Percentiles rank a stretch among this genome's conserved stretches.
Conservation (phyloP, 768 basidiomycete species). For the Mycena maculata region DNA sequence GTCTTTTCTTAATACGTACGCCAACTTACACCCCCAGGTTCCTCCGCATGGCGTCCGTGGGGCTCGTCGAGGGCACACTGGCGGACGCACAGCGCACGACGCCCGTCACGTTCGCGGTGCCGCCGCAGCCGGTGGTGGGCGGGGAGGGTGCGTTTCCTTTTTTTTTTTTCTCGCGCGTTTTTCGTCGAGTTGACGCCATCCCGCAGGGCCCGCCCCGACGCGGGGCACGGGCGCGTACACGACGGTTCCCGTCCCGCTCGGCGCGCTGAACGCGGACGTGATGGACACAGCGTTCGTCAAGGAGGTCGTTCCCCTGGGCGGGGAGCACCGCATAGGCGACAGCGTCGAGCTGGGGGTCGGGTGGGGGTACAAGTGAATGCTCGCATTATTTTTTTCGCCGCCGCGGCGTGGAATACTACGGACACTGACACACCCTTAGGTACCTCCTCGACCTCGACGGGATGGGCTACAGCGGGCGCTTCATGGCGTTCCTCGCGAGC, state of each 20-base stretch:
- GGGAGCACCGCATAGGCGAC: constrained; percentile 76
- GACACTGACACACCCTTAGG: neutral
- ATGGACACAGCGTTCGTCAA: constrained; percentile 93
- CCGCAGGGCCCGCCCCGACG: neutral
- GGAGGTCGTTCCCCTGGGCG: constrained; percentile 72
- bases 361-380: constrained; percentile 87
- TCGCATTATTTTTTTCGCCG: neutral
- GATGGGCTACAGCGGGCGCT: constrained; percentile 93
- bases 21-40: too few species aligned
- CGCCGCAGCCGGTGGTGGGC: constrained; percentile 31
- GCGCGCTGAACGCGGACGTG: constrained; percentile 76
- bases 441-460: constrained; percentile 94
- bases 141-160: too few species aligned
- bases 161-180: too few species aligned
- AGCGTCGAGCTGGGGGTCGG: constrained; percentile 85
- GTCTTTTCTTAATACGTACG: neutral
- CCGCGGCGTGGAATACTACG: too few species aligned
- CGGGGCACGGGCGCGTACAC: constrained; percentile 56
- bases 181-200: too few species aligned
- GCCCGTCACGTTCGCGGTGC: constrained; percentile 27
- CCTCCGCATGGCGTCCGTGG: constrained; percentile 79
- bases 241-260: constrained; percentile 69
- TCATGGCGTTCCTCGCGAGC: constrained; percentile 86
- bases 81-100: constrained; percentile 24
- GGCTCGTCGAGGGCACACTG: neutral